Conservation (phyloP, 768 basidiomycete species). For the Leccinum ochraceum region DNA sequence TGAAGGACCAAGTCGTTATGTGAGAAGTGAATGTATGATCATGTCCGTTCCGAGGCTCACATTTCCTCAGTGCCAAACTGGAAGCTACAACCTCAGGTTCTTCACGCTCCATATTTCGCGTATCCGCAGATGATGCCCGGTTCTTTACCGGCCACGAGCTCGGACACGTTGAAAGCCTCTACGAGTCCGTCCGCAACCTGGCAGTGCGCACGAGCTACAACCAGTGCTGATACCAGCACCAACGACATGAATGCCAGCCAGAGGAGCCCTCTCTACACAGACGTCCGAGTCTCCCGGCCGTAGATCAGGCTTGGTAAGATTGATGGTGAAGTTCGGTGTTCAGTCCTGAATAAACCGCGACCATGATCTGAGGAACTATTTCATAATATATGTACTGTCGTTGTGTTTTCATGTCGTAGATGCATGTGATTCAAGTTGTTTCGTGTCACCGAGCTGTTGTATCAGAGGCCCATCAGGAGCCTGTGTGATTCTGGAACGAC, state of each 20-base stretch:
- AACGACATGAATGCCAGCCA: background rate
- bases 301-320: constrained; percentile 2
- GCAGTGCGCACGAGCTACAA: background rate
- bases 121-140: constrained; percentile 33
- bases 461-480: too few relatives aligned
- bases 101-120: constrained; percentile 24
- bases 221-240: background rate
- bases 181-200: background rate
- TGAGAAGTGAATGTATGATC: constrained; percentile 37
- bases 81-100: constrained; percentile 54
- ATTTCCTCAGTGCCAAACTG: constrained; percentile 76
- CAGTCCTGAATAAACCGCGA: background rate
- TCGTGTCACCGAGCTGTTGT: background rate
- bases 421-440: background rate
- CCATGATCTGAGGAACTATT: background rate
- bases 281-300: background rate
- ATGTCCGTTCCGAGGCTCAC: constrained; percentile 8
- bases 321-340: background rate
- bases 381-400: background rate
- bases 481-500: background rate
- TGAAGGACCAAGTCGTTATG: constrained; percentile 80
- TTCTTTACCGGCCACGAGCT: constrained; percentile 13
- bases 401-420: background rate
- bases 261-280: constrained; percentile 7
- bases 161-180: background rate